Evolutionary conservation across 306 rosid species (phyloP), one percentile per base, ranked within the genome.

Genomic region (Acacia confusa): DNA sequence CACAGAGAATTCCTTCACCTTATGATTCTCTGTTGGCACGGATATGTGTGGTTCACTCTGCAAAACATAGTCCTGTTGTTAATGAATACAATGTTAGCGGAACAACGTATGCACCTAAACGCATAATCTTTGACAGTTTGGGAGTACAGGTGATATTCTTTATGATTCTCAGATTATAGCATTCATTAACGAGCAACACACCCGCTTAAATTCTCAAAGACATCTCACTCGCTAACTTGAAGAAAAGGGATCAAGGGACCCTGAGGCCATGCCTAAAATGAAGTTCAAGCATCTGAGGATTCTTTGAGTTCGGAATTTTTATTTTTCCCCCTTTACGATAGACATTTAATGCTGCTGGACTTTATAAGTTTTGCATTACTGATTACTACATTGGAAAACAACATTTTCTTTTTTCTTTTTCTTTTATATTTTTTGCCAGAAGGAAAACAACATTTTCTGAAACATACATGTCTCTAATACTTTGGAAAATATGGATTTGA

Each of bases 51-150:
- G 94, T 93, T 79, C 95, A 90, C 72, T 90, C 99, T 71, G 88
- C 85, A 74, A 84, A 89, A 70, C 88, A 69, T 72, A 85, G 87
- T 67, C 88, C 99, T 79, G 69, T 81, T 55, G 88, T 92, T 83
- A 82, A 91, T 3, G 99, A 95, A 83, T 95, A 89, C 88, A 82
- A 80, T 79, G 92, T 95, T 83, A 90, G 93, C 34, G 99, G 99
- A 78, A 90, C 99, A 64, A 95, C 99, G 72, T 95, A 87, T 72
- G 91, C 97, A 74, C 99, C 99, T 9, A 94, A 93, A 80, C 97
- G 99, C 71, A 78, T 47, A 76, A 92, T 95, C 73, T 89, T 84
- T 87, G 93, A 92, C 85, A 83, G 76, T 85, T 25, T n/a, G n/a
- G n/a, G n/a, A n/a, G n/a, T n/a, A n/a, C n/a, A n/a, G n/a, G n/a